phyloP scores from a whole-genome alignment of 2,329 filamentous ascomycete species.

The Diplodia seriata region DNA sequence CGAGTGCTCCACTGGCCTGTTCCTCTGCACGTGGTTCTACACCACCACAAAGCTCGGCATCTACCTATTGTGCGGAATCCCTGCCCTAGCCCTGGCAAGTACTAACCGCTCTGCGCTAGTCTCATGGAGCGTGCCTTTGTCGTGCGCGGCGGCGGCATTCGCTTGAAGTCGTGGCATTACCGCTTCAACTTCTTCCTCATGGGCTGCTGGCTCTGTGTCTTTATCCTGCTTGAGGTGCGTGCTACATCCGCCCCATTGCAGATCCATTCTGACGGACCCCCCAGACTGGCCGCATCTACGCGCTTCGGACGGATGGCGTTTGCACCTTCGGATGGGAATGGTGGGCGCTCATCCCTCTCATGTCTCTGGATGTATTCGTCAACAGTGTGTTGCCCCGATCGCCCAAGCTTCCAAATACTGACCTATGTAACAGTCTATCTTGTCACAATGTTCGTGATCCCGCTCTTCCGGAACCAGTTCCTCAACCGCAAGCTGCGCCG shows the following conservation, averaged over 20 bases:
- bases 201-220: conserved; percentile 8
- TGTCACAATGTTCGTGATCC: conserved; percentile 10
- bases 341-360: conserved; percentile 22
- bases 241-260: not conserved
- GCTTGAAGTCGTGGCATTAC: conserved; percentile 12
- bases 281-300: conserved; percentile 6
- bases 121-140: conserved; percentile 20
- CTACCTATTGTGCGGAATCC: not conserved
- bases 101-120: not conserved
- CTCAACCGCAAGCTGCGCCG: conserved; percentile 1
- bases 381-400: not conserved
- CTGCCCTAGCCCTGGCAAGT: not conserved
- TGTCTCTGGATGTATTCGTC: conserved; percentile 19
- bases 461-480: conserved; percentile 13
- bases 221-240: not conserved
- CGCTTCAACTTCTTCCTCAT: conserved; percentile 23
- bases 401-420: too few relatives aligned
- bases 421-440: not conserved
- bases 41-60: conserved; percentile 7
- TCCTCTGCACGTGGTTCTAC: conserved; percentile 23
- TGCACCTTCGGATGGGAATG: conserved; percentile 22
- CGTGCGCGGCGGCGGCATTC: conserved; percentile 11
- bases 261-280: not conserved
- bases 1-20: conserved; percentile 7
- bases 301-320: conserved; percentile 1